Evolutionary conservation across 2,329 filamentous ascomycete genomes (phyloP).

Genomic region (Claviceps sp.): DNA sequence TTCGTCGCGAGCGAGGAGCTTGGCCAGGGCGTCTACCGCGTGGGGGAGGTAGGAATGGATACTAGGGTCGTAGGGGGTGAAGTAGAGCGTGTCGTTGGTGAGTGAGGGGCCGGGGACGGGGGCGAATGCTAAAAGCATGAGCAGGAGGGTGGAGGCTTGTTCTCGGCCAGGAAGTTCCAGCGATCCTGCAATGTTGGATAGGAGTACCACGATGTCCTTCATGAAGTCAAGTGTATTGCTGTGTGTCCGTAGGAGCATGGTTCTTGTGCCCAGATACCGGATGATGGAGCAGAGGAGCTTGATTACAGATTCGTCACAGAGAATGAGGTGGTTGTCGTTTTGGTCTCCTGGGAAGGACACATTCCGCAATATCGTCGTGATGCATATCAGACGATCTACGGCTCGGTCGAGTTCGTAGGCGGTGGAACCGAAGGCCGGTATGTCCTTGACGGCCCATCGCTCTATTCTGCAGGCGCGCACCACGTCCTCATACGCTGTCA

Average conservation of each 20-base stretch:
- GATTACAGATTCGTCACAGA: conserved; percentile 66
- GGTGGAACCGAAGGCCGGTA: conserved; percentile 58
- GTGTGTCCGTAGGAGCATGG: conserved; percentile 70
- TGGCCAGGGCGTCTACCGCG: conserved; percentile 81
- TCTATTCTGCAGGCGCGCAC: conserved; percentile 66
- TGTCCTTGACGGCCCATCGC: conserved; percentile 55
- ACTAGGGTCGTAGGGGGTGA: conserved; percentile 66
- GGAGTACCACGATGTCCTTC: conserved; percentile 81
- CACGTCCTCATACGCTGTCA: conserved; percentile 80
- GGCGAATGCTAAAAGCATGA: conserved; percentile 84
- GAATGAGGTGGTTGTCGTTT: conserved; percentile 52
- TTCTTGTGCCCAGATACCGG: conserved; percentile 75
- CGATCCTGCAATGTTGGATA: conserved; percentile 76
- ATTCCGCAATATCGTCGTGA: conserved; percentile 86
- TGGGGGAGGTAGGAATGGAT: conserved; percentile 80
- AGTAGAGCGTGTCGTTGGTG: conserved; percentile 49
- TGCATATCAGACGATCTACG: conserved; percentile 75
- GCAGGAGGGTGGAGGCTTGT: conserved; percentile 72
- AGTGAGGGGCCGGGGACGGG: conserved; percentile 58
- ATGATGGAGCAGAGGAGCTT: conserved; percentile 76
- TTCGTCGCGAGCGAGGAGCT: conserved; percentile 82
- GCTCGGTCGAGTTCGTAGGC: conserved; percentile 77
- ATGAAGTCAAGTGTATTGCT: conserved; percentile 88
- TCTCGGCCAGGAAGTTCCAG: conserved; percentile 76
- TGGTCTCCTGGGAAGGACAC: conserved; percentile 61